These are phyloP conservation scores for Halenospora varia DNA, from an alignment of 495 filamentous ascomycete species.

Conservation along the genomic window DNA sequence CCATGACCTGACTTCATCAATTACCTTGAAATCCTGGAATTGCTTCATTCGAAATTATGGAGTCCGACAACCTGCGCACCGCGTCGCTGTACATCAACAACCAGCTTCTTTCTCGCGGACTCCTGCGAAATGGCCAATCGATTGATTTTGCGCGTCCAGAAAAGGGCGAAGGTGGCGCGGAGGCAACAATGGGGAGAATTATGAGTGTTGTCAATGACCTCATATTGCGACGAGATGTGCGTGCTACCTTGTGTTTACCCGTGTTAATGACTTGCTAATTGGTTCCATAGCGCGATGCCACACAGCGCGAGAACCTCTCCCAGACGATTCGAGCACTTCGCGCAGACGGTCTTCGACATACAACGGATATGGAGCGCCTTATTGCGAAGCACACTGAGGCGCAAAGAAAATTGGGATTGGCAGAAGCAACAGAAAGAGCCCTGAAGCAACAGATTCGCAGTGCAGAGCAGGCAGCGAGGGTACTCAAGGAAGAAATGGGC, in stretches of 20 bases:
- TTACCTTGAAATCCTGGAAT: neutral
- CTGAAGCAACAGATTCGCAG: constrained; percentile 63
- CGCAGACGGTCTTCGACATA: constrained; percentile 64
- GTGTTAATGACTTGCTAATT: neutral
- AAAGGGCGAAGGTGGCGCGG: constrained; percentile 56
- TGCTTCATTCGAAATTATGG: constrained; percentile 48
- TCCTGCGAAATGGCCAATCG: constrained; percentile 75
- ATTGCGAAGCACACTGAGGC: constrained; percentile 68
- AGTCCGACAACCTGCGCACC: constrained; percentile 73
- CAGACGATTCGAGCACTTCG: constrained; percentile 74
- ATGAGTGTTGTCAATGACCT: constrained; percentile 94
- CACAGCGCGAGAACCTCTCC: constrained; percentile 76
- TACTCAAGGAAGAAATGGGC: constrained; percentile 74
- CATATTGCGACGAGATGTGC: constrained; percentile 74
- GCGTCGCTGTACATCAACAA: constrained; percentile 97
- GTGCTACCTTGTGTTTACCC: constrained; percentile 26
- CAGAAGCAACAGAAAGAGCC: constrained; percentile 68
- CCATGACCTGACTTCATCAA: neutral
- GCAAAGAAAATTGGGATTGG: constrained; percentile 67
- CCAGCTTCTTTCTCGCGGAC: constrained; percentile 81
- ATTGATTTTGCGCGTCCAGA: constrained; percentile 84
- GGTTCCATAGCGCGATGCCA: constrained; percentile 69
- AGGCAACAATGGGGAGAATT: constrained; percentile 74
- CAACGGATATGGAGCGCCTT: constrained; percentile 53
- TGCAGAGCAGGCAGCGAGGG: constrained; percentile 64